Percentiles rank a stretch among this genome's conserved stretches.
Conservation (phyloP, 441 rosid species). For the Viola pubescens region DNA sequence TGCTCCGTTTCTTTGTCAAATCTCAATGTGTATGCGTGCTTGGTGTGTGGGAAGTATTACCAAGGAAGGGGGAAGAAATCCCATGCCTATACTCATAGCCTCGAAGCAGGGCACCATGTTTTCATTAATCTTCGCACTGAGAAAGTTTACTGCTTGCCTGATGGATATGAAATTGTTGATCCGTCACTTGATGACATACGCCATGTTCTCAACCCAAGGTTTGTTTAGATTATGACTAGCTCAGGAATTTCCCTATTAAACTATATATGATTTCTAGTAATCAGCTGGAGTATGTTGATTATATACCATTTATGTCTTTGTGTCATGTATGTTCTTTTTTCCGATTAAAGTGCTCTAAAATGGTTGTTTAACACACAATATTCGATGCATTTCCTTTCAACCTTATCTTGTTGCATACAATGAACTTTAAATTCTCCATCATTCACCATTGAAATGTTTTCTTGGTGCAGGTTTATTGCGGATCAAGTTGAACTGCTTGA, state of each 20-base stretch:
- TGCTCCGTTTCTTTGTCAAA: conserved; percentile 91
- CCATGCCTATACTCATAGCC: conserved; percentile 97
- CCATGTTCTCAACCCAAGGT: conserved; percentile 89
- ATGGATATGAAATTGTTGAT: conserved; percentile 88
- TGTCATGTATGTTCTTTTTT: not conserved
- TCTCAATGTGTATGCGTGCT: conserved; percentile 85
- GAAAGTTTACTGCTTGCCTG: conserved; percentile 93
- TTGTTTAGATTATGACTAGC: not conserved
- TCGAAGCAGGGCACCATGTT: conserved; percentile 94
- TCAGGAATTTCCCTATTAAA: not conserved
- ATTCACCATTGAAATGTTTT: not conserved
- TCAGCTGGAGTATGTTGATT: not conserved
- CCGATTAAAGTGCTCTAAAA: not conserved
- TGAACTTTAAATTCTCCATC: not conserved
- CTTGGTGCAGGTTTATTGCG: conserved; percentile 54
- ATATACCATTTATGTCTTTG: not conserved
- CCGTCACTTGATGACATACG: conserved; percentile 93
- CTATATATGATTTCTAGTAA: not conserved
- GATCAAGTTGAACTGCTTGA: conserved; percentile 83
- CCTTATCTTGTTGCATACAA: not conserved
- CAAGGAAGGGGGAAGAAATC: conserved; percentile 94
- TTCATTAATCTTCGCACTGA: conserved; percentile 83
- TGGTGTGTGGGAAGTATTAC: conserved; percentile 91
- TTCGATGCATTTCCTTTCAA: not conserved
- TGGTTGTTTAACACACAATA: not conserved